Conservation (phyloP, 352 stramenopile genomes). For the Aphanomyces cochlioides region DNA sequence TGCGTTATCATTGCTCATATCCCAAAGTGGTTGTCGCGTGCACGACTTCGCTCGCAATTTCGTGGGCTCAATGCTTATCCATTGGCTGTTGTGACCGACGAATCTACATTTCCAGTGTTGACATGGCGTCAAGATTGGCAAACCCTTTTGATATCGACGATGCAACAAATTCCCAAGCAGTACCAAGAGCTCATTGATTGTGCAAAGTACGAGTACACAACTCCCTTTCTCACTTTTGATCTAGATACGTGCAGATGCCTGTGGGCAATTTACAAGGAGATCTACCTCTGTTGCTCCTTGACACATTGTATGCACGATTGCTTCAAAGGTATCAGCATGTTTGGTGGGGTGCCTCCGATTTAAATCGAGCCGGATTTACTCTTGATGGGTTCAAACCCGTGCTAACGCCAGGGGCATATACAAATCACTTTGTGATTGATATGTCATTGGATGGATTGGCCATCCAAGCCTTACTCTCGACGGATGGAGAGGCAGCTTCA, state of each 20-base stretch:
- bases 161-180: constrained; percentile 82
- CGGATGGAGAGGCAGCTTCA: constrained; percentile 32
- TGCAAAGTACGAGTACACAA: constrained; percentile 57
- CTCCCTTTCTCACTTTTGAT: constrained; percentile 41
- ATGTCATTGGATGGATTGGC: constrained; percentile 68
- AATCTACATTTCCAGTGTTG: constrained; percentile 82
- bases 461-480: constrained; percentile 72
- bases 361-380: constrained; percentile 69
- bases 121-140: constrained; percentile 91
- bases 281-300: constrained; percentile 87
- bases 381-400: constrained; percentile 87
- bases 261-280: constrained; percentile 93
- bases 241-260: constrained; percentile 88
- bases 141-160: constrained; percentile 68
- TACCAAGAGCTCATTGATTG: constrained; percentile 86
- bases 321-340: constrained; percentile 92
- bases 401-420: constrained; percentile 89
- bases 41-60: constrained; percentile 72
- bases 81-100: constrained; percentile 75
- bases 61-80: constrained; percentile 91
- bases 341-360: constrained; percentile 89
- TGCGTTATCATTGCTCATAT: constrained; percentile 88
- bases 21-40: constrained; percentile 50
- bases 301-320: constrained; percentile 91
- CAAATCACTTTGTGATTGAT: constrained; percentile 60